Conservation (phyloP, 345 rosid species). For the Trapa bicornis region DNA sequence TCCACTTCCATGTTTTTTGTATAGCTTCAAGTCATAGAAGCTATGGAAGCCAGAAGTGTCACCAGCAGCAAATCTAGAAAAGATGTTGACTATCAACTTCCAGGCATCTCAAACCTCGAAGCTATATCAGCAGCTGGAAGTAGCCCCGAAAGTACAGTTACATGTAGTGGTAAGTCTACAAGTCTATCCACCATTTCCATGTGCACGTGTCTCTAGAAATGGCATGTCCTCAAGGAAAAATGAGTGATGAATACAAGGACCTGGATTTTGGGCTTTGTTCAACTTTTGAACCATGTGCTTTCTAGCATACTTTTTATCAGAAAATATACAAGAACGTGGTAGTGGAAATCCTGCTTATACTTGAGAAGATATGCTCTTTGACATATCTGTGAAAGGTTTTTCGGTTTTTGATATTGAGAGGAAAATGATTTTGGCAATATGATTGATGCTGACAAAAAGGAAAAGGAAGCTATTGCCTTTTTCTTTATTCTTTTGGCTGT, state of each 20-base stretch:
- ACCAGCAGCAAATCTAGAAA: conserved; percentile 25
- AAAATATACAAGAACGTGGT: background rate
- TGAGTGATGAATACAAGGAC: background rate
- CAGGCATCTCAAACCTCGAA: conserved; percentile 34
- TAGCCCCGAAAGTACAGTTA: conserved; percentile 25
- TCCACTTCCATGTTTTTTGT: conserved; percentile 1
- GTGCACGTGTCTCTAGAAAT: background rate
- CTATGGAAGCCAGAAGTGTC: conserved; percentile 32
- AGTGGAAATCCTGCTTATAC: background rate
- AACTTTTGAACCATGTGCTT: background rate
- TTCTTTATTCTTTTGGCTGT: background rate
- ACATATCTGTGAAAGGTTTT: background rate
- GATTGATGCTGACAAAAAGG: background rate
- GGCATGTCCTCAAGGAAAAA: background rate
- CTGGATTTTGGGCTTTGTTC: background rate
- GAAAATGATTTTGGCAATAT: background rate
- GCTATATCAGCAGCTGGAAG: conserved; percentile 22
- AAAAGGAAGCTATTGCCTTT: no score
- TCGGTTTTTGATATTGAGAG: background rate
- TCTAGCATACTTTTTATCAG: background rate
- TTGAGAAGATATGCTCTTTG: background rate
- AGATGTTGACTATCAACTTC: conserved; percentile 20
- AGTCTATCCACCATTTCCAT: conserved; percentile 1
- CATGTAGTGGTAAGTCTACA: conserved; percentile 12
- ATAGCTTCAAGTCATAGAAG: conserved; percentile 23